A percentile compares a stretch with the other conserved stretches of the same genome.
phyloP scores from a whole-genome alignment of 495 filamentous ascomycete species.

The Jackrogersella multiformis region DNA sequence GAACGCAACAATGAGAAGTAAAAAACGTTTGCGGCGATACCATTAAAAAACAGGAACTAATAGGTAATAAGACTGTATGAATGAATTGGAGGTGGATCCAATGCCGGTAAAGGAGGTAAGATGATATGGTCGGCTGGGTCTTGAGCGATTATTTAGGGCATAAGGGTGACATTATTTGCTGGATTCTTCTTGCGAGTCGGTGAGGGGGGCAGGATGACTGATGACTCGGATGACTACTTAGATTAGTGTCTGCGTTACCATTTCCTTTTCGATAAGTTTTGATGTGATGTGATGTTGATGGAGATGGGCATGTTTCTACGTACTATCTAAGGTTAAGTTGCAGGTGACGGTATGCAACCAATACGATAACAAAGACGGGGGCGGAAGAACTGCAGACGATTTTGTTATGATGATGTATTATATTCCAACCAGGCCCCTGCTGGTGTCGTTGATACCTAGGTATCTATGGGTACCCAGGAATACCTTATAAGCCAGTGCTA shows the following conservation, averaged over 20 bases:
- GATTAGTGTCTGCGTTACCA: conserved; percentile 22
- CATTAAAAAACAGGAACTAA: neutral
- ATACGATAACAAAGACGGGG: conserved; percentile 22
- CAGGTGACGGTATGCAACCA: conserved; percentile 36
- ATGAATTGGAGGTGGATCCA: conserved; percentile 21
- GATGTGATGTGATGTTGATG: conserved; percentile 31
- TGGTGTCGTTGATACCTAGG: conserved; percentile 12
- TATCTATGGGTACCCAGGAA: too few relatives aligned
- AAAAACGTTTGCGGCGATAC: conserved; percentile 29
- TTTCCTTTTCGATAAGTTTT: conserved; percentile 22
- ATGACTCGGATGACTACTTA: conserved; percentile 2
- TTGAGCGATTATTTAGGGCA: conserved; percentile 31
- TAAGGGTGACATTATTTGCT: conserved; percentile 28
- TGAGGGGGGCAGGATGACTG: conserved; percentile 26
- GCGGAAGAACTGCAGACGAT: conserved; percentile 26
- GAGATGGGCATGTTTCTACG: neutral
- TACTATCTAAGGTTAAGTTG: neutral
- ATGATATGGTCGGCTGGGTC: conserved; percentile 38
- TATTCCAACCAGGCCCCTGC: conserved; percentile 25
- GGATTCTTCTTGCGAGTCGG: conserved; percentile 17
- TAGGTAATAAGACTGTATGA: neutral
- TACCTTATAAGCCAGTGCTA: too few relatives aligned
- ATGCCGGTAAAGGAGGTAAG: conserved; percentile 35
- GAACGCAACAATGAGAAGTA: conserved; percentile 31
- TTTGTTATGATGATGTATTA: conserved; percentile 41